Base-by-base conservation (phyloP, 495 filamentous ascomycete genomes). In the Talaromyces proteolyticus region DNA sequence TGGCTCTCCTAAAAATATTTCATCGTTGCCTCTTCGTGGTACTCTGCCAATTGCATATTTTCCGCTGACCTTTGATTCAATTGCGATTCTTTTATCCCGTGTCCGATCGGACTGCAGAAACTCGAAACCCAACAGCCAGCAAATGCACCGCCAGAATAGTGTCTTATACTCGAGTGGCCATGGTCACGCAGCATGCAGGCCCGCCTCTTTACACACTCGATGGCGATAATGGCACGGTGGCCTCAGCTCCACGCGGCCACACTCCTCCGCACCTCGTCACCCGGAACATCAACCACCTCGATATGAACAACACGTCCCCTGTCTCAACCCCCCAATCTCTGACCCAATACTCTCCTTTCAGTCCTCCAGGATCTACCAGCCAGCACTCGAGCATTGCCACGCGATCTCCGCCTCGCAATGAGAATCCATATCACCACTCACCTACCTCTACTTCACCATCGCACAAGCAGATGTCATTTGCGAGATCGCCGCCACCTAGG, bases 181-280 rank as follows among this genome's bases (percentile, higher is more conserved):
- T 75, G 71, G 71, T 71, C 71, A 75, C 69, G 66, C 67, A 63
- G 65, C 66, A 67, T 70, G 68, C 61, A 61, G 61, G 52, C 50
- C 51, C 56, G 63, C 70, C 62, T 56, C 67, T 64, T 59, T 61
- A 61, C 56, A 61, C 61, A 58, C 60, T 58, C 52, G 44, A 56
- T 48, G 64, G 54, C 60, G 60, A 63, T 44, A 60, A 64, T 47
- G 65, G 66, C 52, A 54, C 65, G 44, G 55, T 61, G 42, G 61
- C 58, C 52, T 62, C 66, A 46, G 62, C 63, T 47, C 63, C 59
- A 38, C 70, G 59, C 37, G 60, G 68, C 37, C 62, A 68, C 34
- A 19, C 47, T 49, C 47, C 34, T 16, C 47, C 47, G 26, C 47
- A 26, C 19, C 37, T 49, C 19, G n/a, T n/a, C 20, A 10, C 19